Base-by-base conservation (phyloP, 805 yeast genomes). In the Torulaspora microellipsoides region DNA sequence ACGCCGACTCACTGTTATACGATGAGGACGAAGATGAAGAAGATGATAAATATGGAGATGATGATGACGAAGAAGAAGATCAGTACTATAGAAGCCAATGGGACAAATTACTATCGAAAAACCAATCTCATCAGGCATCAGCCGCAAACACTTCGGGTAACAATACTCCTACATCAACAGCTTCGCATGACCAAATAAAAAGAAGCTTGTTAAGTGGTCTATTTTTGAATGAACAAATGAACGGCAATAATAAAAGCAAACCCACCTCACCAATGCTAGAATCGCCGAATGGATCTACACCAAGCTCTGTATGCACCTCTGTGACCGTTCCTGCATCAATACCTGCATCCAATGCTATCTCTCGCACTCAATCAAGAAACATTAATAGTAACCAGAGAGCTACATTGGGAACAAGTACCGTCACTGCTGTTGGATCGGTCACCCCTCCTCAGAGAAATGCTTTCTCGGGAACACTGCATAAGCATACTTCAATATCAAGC, bases 51-150 rank as follows among this genome's bases (percentile, higher is more conserved):
- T 47, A 46, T 23, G 42, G 39, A 1, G 52, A 54, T n/a, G 51
- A 51, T 14, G 62, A 56, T 27, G 62, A 58, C 14, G 63, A 59
- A 14, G 64, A 59, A 29, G 65, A 59, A 27, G 64, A 63, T 14
- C 56, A 53, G 39, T 62, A 56, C 42, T 60, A 59, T 38, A 56
- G 54, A 35, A 51, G 47, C 15, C 62, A 62, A 44, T 62, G 65
- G 67, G 65, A 61, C 36, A 58, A 58, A 36, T 41, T 63, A 13
- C 36, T 60, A 36, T 43, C 55, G 15, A 55, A 59, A 39, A 54
- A 46, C 14, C 29, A 38, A 33, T 39, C 36, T 27, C 37, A n/a
- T n/a, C 43, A 12, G 25, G 13, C n/a, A 4, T 13, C 36, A 12
- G 27, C 32, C 15, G 30, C 43, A 15, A 35, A 29, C 11, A 36